Evolutionary conservation across 306 rosid species (phyloP).

Genomic region (Mucuna pruriens): DNA sequence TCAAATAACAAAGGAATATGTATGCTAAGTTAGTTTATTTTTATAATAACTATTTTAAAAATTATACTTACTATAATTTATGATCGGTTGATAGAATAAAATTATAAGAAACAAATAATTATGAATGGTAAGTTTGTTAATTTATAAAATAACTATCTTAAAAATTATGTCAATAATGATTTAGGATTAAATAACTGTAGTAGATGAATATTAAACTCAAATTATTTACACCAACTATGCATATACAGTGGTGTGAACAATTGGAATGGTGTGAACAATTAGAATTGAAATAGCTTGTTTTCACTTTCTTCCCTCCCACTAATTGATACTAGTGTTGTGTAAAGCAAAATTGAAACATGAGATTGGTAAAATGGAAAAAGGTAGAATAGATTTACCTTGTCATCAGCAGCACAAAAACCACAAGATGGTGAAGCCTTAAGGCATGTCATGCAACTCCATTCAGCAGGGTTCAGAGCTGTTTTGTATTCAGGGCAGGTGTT

Average conservation of each 20-base stretch:
- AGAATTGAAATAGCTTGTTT: background rate
- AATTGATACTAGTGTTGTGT: background rate
- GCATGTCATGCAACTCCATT: constrained; percentile 64
- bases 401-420: constrained; percentile 60
- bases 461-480: constrained; percentile 6
- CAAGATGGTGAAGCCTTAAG: constrained; percentile 57
- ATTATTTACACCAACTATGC: no score
- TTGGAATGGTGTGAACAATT: background rate
- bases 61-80: no score
- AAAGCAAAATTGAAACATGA: background rate
- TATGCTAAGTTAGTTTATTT: no score
- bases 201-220: no score
- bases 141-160: no score
- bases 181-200: no score
- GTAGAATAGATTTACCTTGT: constrained; percentile 48
- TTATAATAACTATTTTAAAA: no score
- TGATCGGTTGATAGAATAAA: no score
- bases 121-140: no score
- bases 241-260: background rate
- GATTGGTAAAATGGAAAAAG: background rate
- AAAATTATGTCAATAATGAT: no score
- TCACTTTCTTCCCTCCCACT: background rate
- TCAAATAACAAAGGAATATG: no score
- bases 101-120: no score
- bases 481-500: constrained; percentile 54